A percentile compares a stretch with the other conserved stretches of the same genome.
Evolutionary conservation across 768 basidiomycete species (phyloP).

Genomic region (Leccinum pellstonianum): DNA sequence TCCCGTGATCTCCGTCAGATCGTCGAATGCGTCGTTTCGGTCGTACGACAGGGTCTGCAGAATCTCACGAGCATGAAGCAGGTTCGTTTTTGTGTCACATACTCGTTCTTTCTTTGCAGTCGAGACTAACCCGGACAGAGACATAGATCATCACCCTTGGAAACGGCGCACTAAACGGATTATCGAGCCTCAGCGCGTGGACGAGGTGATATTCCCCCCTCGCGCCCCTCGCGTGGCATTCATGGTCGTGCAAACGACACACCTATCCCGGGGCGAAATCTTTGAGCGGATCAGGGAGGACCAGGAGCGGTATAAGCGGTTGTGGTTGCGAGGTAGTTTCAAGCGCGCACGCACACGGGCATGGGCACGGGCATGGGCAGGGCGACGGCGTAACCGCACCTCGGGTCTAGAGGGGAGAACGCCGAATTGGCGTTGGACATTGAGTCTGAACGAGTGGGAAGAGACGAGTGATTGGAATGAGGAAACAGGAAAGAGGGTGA

Average conservation of each 20-base stretch:
- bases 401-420: slow-evolving; percentile 33
- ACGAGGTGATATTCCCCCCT: slow-evolving; percentile 50
- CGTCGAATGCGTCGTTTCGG: slow-evolving; percentile 83
- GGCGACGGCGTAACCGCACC: not conserved
- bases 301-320: slow-evolving; percentile 86
- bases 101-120: not conserved
- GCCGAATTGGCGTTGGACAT: slow-evolving; percentile 65
- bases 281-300: slow-evolving; percentile 90
- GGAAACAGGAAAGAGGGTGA: slow-evolving; percentile 52
- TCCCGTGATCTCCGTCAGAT: slow-evolving; percentile 76
- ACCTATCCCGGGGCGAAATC: slow-evolving; percentile 63
- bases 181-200: slow-evolving; percentile 74
- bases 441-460: slow-evolving; percentile 90
- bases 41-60: slow-evolving; percentile 81
- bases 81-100: slow-evolving; percentile 41
- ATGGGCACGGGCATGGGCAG: not conserved
- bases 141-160: slow-evolving; percentile 56
- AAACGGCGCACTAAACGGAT: slow-evolving; percentile 83
- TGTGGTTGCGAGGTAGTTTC: slow-evolving; percentile 91
- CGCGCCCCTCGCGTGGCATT: slow-evolving; percentile 1
- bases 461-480: slow-evolving; percentile 90
- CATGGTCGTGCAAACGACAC: slow-evolving; percentile 1
- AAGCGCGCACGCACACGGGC: slow-evolving; percentile 52
- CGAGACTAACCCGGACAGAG: not conserved
- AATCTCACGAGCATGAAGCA: slow-evolving; percentile 88